phyloP scores from a whole-genome alignment of 78 protist species.

The Protostelium mycophagum region DNA sequence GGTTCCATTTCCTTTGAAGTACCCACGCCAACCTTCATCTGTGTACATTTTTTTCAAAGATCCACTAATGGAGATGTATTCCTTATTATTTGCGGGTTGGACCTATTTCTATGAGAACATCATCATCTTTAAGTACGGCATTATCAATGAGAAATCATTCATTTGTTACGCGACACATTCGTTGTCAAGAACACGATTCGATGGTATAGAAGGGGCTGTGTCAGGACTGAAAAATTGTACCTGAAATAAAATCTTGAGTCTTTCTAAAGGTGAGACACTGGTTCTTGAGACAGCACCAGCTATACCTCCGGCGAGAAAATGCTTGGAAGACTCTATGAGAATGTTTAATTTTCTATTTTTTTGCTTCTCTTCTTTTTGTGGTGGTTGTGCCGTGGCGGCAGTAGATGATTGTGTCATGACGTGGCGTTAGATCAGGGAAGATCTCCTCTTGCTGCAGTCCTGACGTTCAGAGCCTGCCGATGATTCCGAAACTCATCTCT shows the following conservation, averaged over 20 bases:
- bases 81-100: not conserved
- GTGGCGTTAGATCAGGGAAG: too few species aligned
- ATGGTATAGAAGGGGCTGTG: conserved; percentile 9
- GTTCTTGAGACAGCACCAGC: conserved; percentile 92
- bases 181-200: too few species aligned
- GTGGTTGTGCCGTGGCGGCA: not conserved
- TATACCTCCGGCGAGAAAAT: conserved; percentile 76
- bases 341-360: not conserved
- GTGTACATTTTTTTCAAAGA: conserved; percentile 30
- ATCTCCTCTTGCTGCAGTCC: too few species aligned
- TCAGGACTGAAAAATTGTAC: conserved; percentile 29
- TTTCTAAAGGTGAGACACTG: conserved; percentile 79
- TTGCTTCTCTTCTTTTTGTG: not conserved
- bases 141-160: too few species aligned
- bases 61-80: conserved; percentile 17
- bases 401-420: not conserved
- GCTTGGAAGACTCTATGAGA: conserved; percentile 16
- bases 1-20: conserved; percentile 78
- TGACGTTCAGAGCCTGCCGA: too few species aligned
- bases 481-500: too few species aligned
- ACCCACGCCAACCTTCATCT: conserved; percentile 54
- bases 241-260: conserved; percentile 84
- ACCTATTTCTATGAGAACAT: too few species aligned
- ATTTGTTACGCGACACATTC: too few species aligned
- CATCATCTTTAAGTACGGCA: not conserved